phyloP scores from a whole-genome alignment of 176 grass and related monocot species.

The Cenchrus americanus region DNA sequence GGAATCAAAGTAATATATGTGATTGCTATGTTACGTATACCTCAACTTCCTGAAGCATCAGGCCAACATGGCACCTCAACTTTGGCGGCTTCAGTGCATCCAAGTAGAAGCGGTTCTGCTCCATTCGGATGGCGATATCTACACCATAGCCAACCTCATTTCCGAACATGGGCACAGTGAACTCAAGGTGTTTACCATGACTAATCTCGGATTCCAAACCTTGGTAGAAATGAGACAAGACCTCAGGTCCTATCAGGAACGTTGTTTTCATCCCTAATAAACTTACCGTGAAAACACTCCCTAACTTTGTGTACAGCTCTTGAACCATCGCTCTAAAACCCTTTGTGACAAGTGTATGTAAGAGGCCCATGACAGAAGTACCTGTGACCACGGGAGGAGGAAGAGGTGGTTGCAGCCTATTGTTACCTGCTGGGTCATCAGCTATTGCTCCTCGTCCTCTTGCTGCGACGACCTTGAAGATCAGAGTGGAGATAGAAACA shows the following conservation, averaged over 20 bases:
- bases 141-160: slow-evolving; percentile 41
- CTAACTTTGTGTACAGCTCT: slow-evolving; percentile 38
- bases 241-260: slow-evolving; percentile 49
- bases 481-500: background rate
- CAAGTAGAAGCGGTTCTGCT: slow-evolving; percentile 50
- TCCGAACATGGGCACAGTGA: slow-evolving; percentile 37
- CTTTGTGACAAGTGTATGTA: slow-evolving; percentile 32
- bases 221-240: slow-evolving; percentile 33
- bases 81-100: slow-evolving; percentile 44
- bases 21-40: background rate
- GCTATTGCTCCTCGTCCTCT: background rate
- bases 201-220: slow-evolving; percentile 2
- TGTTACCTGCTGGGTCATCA: background rate
- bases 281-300: slow-evolving; percentile 52
- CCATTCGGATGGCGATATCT: slow-evolving; percentile 27
- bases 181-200: background rate
- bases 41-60: slow-evolving; percentile 50
- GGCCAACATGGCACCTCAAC: slow-evolving; percentile 43
- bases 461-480: background rate
- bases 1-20: too few species aligned
- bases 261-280: slow-evolving; percentile 26
- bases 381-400: slow-evolving; percentile 36
- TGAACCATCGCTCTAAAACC: slow-evolving; percentile 28
- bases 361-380: background rate
- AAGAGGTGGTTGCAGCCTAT: background rate